Evolutionary conservation across 2,329 filamentous ascomycete species (phyloP).

Genomic region (Leptographium wingfieldii): DNA sequence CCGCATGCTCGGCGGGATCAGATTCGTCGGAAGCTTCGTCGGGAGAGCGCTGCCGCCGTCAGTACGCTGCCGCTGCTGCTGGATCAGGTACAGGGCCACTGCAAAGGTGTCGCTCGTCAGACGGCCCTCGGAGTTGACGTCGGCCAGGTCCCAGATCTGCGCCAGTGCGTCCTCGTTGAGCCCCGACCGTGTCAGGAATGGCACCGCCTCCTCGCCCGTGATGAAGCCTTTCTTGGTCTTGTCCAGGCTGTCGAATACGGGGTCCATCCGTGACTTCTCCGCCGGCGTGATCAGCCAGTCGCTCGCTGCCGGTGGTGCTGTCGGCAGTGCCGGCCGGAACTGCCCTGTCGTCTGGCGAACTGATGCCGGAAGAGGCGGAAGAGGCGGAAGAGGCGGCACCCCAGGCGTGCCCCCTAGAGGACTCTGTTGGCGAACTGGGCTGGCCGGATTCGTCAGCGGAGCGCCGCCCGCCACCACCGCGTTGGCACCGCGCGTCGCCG

Average conservation of each 20-base stretch:
- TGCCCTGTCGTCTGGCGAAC: slow-evolving; percentile 73
- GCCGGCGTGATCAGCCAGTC: slow-evolving; percentile 75
- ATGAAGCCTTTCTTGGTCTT: slow-evolving; percentile 70
- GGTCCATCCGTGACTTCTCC: slow-evolving; percentile 82
- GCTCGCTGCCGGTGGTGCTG: slow-evolving; percentile 9
- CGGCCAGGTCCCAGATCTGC: slow-evolving; percentile 93
- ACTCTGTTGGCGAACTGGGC: slow-evolving; percentile 33
- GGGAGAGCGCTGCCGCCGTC: slow-evolving; percentile 52
- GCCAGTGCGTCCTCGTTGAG: slow-evolving; percentile 80
- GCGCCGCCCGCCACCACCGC: background rate
- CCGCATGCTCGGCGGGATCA: slow-evolving; percentile 81
- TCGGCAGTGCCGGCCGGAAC: slow-evolving; percentile 41
- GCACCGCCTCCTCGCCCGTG: slow-evolving; percentile 85
- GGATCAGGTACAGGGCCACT: slow-evolving; percentile 93
- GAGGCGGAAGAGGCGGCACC: slow-evolving; percentile 29
- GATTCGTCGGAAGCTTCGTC: slow-evolving; percentile 60
- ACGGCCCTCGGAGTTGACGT: slow-evolving; percentile 81
- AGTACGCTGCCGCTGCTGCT: slow-evolving; percentile 68
- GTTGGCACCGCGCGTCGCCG: slow-evolving; percentile 55
- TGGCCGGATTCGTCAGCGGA: slow-evolving; percentile 11
- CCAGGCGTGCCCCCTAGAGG: slow-evolving; percentile 24
- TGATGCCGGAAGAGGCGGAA: slow-evolving; percentile 21
- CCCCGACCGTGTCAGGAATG: slow-evolving; percentile 86
- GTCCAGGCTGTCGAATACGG: slow-evolving; percentile 74
- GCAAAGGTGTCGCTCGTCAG: slow-evolving; percentile 86